Evolutionary conservation across 345 rosid species (phyloP).

Genomic region (Eucalyptus decipiens): DNA sequence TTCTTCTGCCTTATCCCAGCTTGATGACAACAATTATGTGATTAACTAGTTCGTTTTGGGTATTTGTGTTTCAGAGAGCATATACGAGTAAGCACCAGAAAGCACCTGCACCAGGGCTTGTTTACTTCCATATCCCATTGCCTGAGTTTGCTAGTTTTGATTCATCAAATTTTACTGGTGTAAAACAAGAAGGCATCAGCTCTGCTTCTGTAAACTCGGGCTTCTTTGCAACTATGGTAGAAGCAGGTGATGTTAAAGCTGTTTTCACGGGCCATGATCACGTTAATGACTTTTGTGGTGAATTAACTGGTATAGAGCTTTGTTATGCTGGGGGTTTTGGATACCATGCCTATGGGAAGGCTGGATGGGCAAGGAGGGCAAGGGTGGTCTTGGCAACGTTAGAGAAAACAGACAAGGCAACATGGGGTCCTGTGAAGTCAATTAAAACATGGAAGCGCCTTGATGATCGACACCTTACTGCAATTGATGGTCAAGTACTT

Average conservation of each 20-base stretch:
- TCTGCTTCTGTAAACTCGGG: slow-evolving; percentile 75
- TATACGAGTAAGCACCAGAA: slow-evolving; percentile 52
- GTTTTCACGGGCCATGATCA: slow-evolving; percentile 93
- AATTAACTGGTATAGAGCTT: slow-evolving; percentile 53
- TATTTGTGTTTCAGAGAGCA: slow-evolving; percentile 28
- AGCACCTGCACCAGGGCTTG: slow-evolving; percentile 78
- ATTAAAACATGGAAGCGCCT: slow-evolving; percentile 91
- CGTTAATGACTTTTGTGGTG: slow-evolving; percentile 75
- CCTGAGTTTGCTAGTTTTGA: slow-evolving; percentile 60
- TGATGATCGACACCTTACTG: slow-evolving; percentile 59
- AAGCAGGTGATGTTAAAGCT: slow-evolving; percentile 78
- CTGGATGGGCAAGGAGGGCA: slow-evolving; percentile 84
- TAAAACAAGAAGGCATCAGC: slow-evolving; percentile 59
- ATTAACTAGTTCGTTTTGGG: background rate
- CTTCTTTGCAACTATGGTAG: slow-evolving; percentile 71
- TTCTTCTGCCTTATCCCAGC: background rate
- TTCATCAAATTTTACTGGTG: slow-evolving; percentile 56
- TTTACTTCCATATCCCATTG: slow-evolving; percentile 80
- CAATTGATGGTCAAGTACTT: slow-evolving; percentile 51
- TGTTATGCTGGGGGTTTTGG: slow-evolving; percentile 95
- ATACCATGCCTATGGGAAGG: slow-evolving; percentile 92
- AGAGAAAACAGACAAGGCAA: slow-evolving; percentile 41
- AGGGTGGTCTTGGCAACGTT: slow-evolving; percentile 63
- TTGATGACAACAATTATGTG: background rate
- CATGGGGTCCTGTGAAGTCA: slow-evolving; percentile 70